phyloP scores from a whole-genome alignment of 2,329 filamentous ascomycete species.

The Colletotrichum sp. region DNA sequence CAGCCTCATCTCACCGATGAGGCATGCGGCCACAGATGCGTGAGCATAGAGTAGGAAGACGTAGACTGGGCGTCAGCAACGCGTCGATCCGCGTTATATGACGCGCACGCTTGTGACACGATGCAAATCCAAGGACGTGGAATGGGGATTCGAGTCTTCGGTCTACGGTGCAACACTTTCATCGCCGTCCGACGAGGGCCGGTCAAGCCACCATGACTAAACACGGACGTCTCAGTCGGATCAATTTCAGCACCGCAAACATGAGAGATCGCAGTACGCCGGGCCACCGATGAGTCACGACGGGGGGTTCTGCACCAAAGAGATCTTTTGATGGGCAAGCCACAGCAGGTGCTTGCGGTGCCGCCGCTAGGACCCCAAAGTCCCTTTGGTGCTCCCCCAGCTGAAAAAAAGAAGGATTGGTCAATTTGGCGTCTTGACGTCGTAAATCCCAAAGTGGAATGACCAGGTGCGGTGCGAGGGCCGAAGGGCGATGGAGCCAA shows the following conservation, averaged over 20 bases:
- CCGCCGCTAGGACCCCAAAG: neutral
- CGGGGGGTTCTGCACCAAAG: neutral
- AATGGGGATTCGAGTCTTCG: neutral
- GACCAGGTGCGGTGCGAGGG: neutral
- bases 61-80: neutral
- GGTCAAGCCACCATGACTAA: neutral
- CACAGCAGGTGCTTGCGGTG: neutral
- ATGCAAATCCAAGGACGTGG: neutral
- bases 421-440: neutral
- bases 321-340: neutral
- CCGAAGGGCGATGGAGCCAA: neutral
- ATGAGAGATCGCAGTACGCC: neutral
- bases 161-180: neutral
- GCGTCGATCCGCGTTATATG: neutral
- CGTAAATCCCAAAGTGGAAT: slow-evolving; percentile 3
- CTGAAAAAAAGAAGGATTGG: neutral
- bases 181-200: neutral
- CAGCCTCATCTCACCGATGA: neutral
- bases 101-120: neutral
- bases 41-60: neutral
- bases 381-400: neutral
- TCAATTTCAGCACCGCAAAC: neutral
- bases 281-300: neutral
- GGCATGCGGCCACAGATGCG: neutral
- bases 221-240: neutral